Evolutionary conservation across 2,329 filamentous ascomycete genomes (phyloP).

Genomic region (Fusarium anthophilum): DNA sequence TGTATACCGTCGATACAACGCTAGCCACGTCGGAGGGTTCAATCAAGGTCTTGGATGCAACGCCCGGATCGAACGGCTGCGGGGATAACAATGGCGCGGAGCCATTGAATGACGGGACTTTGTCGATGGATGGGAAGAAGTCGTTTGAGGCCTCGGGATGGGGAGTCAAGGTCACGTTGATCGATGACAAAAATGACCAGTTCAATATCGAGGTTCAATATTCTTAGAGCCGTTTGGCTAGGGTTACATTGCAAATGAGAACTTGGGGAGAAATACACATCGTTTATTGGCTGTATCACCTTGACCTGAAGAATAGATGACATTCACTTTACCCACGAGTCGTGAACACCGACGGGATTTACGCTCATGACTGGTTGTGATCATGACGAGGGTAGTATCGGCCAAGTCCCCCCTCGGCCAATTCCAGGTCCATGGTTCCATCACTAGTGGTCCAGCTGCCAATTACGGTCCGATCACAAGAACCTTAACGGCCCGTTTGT

Average conservation of each 20-base stretch:
- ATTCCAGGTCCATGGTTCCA: neutral
- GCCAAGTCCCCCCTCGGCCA: neutral
- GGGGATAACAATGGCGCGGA: constrained; percentile 28
- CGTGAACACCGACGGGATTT: neutral
- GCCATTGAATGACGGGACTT: constrained; percentile 46
- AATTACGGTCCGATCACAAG: constrained; percentile 5
- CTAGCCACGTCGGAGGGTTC: constrained; percentile 44
- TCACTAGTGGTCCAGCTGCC: constrained; percentile 1
- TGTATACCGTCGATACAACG: constrained; percentile 48
- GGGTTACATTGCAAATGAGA: neutral
- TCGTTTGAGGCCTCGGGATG: constrained; percentile 17
- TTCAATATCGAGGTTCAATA: neutral
- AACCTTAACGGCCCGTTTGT: constrained; percentile 22
- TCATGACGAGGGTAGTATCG: constrained; percentile 7
- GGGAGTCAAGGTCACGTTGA: constrained; percentile 24
- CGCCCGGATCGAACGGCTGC: constrained; percentile 43
- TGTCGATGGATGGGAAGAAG: constrained; percentile 23
- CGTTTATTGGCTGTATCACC: neutral
- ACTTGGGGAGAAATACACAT: neutral
- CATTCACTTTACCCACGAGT: neutral
- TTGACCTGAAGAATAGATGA: neutral
- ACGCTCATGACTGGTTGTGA: neutral
- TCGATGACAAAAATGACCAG: neutral
- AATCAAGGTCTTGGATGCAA: constrained; percentile 47
- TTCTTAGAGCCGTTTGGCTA: neutral